These are phyloP conservation scores for Xylariaceae sp. DNA, from an alignment of 2,329 filamentous ascomycete species.

Conservation along the genomic window DNA sequence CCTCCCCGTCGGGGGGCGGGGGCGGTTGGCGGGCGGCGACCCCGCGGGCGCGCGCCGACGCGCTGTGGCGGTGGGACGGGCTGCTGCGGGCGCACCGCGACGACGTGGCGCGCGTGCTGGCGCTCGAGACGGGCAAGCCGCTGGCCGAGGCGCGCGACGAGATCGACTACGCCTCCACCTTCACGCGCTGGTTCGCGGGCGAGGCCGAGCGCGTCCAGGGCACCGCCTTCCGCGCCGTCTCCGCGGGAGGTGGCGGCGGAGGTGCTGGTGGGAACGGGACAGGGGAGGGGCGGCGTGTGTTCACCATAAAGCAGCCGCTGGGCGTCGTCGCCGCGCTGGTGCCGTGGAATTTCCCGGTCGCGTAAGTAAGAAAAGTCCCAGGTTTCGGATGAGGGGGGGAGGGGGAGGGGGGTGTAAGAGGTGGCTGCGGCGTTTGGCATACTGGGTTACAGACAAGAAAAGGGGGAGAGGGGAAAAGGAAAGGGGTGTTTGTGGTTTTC, in stretches of 20 bases:
- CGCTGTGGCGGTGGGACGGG: slow-evolving; percentile 57
- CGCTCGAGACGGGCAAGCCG: slow-evolving; percentile 55
- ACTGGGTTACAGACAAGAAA: too few species aligned
- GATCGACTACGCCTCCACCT: slow-evolving; percentile 46
- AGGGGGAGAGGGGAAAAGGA: too few species aligned
- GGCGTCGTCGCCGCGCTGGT: slow-evolving; percentile 62
- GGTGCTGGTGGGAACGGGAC: too few species aligned
- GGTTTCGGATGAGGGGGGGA: too few species aligned
- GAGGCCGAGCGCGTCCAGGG: slow-evolving; percentile 48
- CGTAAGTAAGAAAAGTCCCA: slow-evolving; percentile 34
- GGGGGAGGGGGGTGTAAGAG: too few species aligned
- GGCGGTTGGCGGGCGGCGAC: slow-evolving; percentile 55
- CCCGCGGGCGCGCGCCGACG: slow-evolving; percentile 53
- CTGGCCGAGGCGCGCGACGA: slow-evolving; percentile 46
- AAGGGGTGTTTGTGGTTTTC: too few species aligned
- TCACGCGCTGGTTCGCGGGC: slow-evolving; percentile 50
- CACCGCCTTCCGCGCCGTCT: slow-evolving; percentile 47
- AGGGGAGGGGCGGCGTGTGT: slow-evolving; percentile 53
- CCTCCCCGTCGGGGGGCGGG: too few species aligned
- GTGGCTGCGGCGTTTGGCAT: too few species aligned
- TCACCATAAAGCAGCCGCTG: slow-evolving; percentile 69
- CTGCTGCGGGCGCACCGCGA: slow-evolving; percentile 55
- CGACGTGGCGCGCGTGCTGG: slow-evolving; percentile 55
- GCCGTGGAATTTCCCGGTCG: slow-evolving; percentile 64
- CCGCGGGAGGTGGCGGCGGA: too few species aligned